Conservation (phyloP, 2,329 filamentous ascomycete species). For the Colletotrichum coccodes region DNA sequence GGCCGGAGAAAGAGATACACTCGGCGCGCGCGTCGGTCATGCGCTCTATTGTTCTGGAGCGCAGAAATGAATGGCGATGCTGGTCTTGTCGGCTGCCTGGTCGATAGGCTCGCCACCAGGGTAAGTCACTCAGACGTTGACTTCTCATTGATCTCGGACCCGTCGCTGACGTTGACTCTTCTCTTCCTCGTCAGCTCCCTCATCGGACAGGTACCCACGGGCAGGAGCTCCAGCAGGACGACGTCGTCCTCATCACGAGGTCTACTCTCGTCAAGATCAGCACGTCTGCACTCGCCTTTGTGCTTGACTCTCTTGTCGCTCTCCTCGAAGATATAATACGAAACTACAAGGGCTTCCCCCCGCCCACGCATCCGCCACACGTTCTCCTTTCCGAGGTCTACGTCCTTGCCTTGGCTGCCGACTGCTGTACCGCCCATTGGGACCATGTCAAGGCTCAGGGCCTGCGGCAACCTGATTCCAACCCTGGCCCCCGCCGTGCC, state of each 20-base stretch:
- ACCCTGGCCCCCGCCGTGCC: conserved; percentile 34
- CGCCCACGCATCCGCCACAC: conserved; percentile 62
- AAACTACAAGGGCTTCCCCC: conserved; percentile 60
- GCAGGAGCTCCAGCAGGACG: conserved; percentile 68
- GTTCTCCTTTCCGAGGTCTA: conserved; percentile 73
- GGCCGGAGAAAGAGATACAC: not conserved
- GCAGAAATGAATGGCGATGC: conserved; percentile 66
- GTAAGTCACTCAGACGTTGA: conserved; percentile 49
- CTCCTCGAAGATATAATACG: conserved; percentile 68
- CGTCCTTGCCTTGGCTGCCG: conserved; percentile 70
- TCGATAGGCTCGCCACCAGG: conserved; percentile 71
- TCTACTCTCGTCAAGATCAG: conserved; percentile 71
- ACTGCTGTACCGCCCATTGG: conserved; percentile 74
- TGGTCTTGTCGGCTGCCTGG: conserved; percentile 68
- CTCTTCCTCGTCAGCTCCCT: conserved; percentile 61
- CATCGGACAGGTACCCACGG: conserved; percentile 69
- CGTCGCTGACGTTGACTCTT: conserved; percentile 22
- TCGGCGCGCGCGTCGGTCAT: conserved; percentile 22
- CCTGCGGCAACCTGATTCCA: conserved; percentile 10
- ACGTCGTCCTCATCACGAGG: conserved; percentile 69
- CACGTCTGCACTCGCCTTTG: conserved; percentile 59
- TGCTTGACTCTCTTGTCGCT: conserved; percentile 66
- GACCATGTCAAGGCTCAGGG: conserved; percentile 48
- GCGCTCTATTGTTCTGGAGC: conserved; percentile 14
- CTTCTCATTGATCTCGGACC: conserved; percentile 2